phyloP scores from a whole-genome alignment of 1,284 basidiomycete genomes.

The Ustilago sp. region DNA sequence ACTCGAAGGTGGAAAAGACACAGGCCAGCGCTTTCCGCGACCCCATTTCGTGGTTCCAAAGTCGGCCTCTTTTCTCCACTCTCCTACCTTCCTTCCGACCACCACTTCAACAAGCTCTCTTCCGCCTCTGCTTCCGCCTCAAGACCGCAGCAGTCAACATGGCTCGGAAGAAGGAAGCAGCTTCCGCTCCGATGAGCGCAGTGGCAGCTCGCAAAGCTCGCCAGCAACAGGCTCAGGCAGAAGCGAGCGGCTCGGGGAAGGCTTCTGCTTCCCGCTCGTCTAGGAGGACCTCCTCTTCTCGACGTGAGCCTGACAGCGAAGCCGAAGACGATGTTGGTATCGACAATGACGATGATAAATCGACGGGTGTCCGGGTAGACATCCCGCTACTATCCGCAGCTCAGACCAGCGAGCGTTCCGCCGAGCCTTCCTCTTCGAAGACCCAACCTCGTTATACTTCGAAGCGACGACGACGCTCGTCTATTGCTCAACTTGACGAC shows the following conservation, averaged over 20 bases:
- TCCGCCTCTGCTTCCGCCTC: background rate
- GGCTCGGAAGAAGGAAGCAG: conserved; percentile 20
- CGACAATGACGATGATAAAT: background rate
- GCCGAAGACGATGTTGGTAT: background rate
- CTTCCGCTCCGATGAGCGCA: conserved; percentile 30
- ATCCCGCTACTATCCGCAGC: conserved; percentile 18
- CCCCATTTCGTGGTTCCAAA: background rate
- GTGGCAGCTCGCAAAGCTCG: conserved; percentile 44
- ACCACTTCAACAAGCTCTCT: background rate
- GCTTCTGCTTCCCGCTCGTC: conserved; percentile 6
- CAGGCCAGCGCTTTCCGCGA: conserved; percentile 11
- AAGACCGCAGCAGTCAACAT: conserved; percentile 14
- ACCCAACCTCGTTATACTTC: background rate
- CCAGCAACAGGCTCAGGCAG: conserved; percentile 13
- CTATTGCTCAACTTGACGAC: background rate
- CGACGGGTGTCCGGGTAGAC: conserved; percentile 12
- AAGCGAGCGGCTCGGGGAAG: conserved; percentile 6
- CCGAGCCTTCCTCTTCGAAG: conserved; percentile 10
- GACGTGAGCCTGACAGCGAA: background rate
- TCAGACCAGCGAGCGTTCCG: conserved; percentile 11
- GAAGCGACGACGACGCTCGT: conserved; percentile 22
- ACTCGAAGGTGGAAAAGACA: background rate
- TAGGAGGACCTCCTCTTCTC: conserved; percentile 2
- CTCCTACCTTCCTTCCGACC: background rate
- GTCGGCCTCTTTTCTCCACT: background rate